Conservation (phyloP, 2,329 filamentous ascomycete genomes). For the Diaporthe sp. region DNA sequence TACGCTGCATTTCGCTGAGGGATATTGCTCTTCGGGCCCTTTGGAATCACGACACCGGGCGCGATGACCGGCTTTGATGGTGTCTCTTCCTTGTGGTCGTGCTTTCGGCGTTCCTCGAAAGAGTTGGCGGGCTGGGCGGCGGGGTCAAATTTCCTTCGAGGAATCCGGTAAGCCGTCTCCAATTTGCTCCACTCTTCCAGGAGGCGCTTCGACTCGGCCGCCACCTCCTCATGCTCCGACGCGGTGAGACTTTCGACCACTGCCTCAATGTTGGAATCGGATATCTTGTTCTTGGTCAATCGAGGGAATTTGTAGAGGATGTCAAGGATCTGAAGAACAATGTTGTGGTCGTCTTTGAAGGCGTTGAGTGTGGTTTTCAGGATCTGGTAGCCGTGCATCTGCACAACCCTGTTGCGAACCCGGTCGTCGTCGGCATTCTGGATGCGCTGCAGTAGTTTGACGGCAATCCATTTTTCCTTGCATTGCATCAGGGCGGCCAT, state of each 20-base stretch:
- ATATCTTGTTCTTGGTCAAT: slow-evolving; percentile 95
- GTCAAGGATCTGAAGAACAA: slow-evolving; percentile 89
- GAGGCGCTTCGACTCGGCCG: slow-evolving; percentile 77
- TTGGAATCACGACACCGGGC: slow-evolving; percentile 64
- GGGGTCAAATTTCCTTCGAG: slow-evolving; percentile 86
- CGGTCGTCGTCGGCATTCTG: slow-evolving; percentile 88
- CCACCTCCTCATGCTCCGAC: slow-evolving; percentile 82
- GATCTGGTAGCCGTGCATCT: slow-evolving; percentile 97
- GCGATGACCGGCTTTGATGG: slow-evolving; percentile 44
- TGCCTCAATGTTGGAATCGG: slow-evolving; percentile 93
- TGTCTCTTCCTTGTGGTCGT: slow-evolving; percentile 58
- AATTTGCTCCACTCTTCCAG: slow-evolving; percentile 90
- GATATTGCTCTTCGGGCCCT: slow-evolving; percentile 72
- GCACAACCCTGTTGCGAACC: slow-evolving; percentile 89
- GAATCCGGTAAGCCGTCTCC: slow-evolving; percentile 92
- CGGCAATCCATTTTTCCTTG: slow-evolving; percentile 99
- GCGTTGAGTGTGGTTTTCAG: slow-evolving; percentile 87
- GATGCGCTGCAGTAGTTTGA: slow-evolving; percentile 92
- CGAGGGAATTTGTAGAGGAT: slow-evolving; percentile 91
- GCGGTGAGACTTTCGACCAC: slow-evolving; percentile 78
- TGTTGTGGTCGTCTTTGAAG: slow-evolving; percentile 91
- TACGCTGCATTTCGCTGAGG: slow-evolving; percentile 66
- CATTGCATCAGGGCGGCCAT: slow-evolving; percentile 98
- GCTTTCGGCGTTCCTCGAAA: slow-evolving; percentile 75
- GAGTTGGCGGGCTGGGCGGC: slow-evolving; percentile 69